Evolutionary conservation across 2,329 filamentous ascomycete species (phyloP), one percentile per base, ranked within the genome.

Genomic region (Hortaea werneckii): DNA sequence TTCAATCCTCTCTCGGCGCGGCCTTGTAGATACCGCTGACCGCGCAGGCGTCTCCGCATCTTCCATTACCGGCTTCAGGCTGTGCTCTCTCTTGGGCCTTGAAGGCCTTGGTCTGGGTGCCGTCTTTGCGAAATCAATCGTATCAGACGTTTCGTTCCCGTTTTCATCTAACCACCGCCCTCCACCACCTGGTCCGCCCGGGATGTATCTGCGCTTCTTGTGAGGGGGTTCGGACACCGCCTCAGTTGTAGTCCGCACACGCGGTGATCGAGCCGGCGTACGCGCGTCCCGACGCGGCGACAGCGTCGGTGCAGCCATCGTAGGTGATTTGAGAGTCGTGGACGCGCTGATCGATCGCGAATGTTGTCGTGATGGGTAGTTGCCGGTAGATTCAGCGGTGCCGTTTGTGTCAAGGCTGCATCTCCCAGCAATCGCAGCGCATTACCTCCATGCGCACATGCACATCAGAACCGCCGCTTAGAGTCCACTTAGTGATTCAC

Each of bases 131-230:
- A 38, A 48, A 11, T 49, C 69, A 67, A 58, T 69, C 65, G 58
- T 75, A 38, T 41, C 45, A 30, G 75, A 75, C 37, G 75, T 77
- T 52, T 83, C 79, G 49, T 75, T 70, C 43, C 77, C 77, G 30
- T 87, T 79, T 46, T 82, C 75, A 55, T 94, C 86, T 32, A 92
- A 73, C 64, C 88, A 94, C 61, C 88, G 75, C 13, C 88, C 87
- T 47, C 88, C 87, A 40, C 88, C 88, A 35, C 87, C 87, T 47
- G 87, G 83, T 3, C 87, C 88, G 41, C 88, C 88, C 30, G 90
- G 87, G 41, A 94, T 78, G 68, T 95, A 95, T 66, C 66, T 70
- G 50, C 66, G 65, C 58, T 64, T 65, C 64, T 73, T 73, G 38
- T 52, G 58, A 28, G 67, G 65, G 29, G 68, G 67, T 43, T 67